Percentiles rank a stretch among this genome's conserved stretches.
phyloP scores from a whole-genome alignment of 2,329 filamentous ascomycete genomes.

The Metarhizium sp. region DNA sequence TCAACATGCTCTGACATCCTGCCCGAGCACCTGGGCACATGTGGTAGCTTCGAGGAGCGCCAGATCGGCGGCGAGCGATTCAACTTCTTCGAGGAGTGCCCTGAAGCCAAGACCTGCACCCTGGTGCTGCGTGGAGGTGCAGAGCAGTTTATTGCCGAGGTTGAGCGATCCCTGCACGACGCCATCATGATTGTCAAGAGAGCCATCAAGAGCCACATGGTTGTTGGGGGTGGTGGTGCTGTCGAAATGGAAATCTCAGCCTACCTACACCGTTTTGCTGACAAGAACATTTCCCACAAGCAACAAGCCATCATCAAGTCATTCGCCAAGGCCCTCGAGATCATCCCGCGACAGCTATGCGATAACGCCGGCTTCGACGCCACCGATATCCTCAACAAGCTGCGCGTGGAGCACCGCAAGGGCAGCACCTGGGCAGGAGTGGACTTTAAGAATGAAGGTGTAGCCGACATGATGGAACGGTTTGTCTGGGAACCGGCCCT shows the following conservation, averaged over 20 bases:
- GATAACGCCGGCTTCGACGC: constrained; percentile 98
- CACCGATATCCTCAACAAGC: constrained; percentile 92
- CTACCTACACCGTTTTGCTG: constrained; percentile 85
- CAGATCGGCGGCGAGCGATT: constrained; percentile 96
- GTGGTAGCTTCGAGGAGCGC: constrained; percentile 84
- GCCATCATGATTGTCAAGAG: constrained; percentile 99
- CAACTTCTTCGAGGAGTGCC: constrained; percentile 97
- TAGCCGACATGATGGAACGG: constrained; percentile 85
- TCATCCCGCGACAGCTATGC: constrained; percentile 93
- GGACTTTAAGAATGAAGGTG: constrained; percentile 86
- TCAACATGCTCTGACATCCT: constrained; percentile 96
- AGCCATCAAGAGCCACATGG: constrained; percentile 85
- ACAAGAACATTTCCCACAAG: constrained; percentile 87
- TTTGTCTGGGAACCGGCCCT: constrained; percentile 98
- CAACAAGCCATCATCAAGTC: constrained; percentile 97
- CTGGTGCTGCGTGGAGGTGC: constrained; percentile 89
- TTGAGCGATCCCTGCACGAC: constrained; percentile 94
- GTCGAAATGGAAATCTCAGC: constrained; percentile 95
- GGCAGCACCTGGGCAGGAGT: constrained; percentile 92
- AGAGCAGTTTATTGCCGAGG: constrained; percentile 98
- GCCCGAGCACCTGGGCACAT: constrained; percentile 79
- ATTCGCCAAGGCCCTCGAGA: constrained; percentile 93
- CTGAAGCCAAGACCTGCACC: constrained; percentile 92
- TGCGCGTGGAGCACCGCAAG: constrained; percentile 93
- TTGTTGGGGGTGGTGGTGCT: constrained; percentile 91